phyloP scores from a whole-genome alignment of 2,329 filamentous ascomycete genomes.

The Phyllachora maydis region DNA sequence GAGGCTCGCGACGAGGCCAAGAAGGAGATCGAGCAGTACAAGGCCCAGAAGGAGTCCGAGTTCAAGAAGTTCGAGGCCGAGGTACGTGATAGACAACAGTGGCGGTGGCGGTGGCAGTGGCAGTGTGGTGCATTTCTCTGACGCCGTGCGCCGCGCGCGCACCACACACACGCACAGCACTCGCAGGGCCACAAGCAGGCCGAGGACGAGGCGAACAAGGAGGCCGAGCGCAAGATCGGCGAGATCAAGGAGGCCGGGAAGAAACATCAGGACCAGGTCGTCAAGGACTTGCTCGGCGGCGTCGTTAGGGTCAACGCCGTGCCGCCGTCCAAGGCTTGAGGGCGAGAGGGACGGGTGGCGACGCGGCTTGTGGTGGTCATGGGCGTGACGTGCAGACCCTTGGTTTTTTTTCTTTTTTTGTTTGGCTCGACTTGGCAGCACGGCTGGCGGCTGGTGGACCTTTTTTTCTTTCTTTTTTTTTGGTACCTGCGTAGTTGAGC shows the following conservation, averaged over 20 bases:
- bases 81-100: no score
- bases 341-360: neutral
- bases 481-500: no score
- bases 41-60: conserved; percentile 73
- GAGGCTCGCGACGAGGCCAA: conserved; percentile 93
- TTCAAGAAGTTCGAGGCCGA: conserved; percentile 84
- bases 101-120: no score
- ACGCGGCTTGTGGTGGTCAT: neutral
- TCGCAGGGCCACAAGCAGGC: conserved; percentile 70
- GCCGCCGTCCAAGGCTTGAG: conserved; percentile 13
- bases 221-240: conserved; percentile 62
- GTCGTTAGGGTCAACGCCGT: conserved; percentile 69
- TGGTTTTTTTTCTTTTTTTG: no score
- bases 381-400: no score
- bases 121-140: no score
- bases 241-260: conserved; percentile 66
- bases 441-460: no score
- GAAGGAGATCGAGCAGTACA: conserved; percentile 92
- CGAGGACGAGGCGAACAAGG: conserved; percentile 59
- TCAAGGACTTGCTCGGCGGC: conserved; percentile 66
- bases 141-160: no score
- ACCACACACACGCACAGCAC: conserved; percentile 47
- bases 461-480: no score
- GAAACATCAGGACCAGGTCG: conserved; percentile 59
- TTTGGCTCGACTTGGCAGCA: no score